These are phyloP conservation scores for Fistulinella cinereoalba DNA, from an alignment of 1,284 basidiomycete species.

Conservation along the genomic window DNA sequence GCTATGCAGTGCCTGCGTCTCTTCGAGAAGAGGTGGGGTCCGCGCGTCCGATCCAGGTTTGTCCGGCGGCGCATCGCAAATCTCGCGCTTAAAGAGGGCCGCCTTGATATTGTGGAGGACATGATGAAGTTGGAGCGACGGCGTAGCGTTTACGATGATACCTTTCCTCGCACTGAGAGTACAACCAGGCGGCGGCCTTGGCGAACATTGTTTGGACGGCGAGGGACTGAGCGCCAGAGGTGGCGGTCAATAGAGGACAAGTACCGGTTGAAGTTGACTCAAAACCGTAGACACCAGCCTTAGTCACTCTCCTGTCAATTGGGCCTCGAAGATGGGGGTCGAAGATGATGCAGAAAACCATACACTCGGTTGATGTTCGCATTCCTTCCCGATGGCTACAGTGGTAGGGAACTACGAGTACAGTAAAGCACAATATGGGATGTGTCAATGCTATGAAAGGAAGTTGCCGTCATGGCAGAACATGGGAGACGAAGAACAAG, in stretches of 20 bases:
- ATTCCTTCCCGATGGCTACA: constrained; percentile 19
- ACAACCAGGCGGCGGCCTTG: constrained; percentile 18
- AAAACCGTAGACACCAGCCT: no score
- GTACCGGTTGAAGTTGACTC: no score
- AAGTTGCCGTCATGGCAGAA: constrained; percentile 1
- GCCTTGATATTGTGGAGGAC: constrained; percentile 45
- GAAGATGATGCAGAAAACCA: constrained; percentile 1
- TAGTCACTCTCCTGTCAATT: not conserved
- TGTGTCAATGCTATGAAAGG: constrained; percentile 11
- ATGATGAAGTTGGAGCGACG: constrained; percentile 32
- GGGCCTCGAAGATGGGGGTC: no score
- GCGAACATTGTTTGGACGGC: constrained; percentile 23
- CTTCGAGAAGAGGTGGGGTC: constrained; percentile 56
- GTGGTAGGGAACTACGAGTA: constrained; percentile 17
- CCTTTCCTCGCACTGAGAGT: constrained; percentile 8
- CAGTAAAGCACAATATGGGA: constrained; percentile 22
- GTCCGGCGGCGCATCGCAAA: constrained; percentile 56
- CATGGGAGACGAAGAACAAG: constrained; percentile 11
- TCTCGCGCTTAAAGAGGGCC: constrained; percentile 61
- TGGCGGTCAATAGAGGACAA: constrained; percentile 29
- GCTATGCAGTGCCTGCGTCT: constrained; percentile 43
- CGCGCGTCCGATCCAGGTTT: constrained; percentile 47
- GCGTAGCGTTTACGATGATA: constrained; percentile 2
- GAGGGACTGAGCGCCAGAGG: constrained; percentile 28
- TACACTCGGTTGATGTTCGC: constrained; percentile 12